A percentile compares a stretch with the other conserved stretches of the same genome.
These are phyloP conservation scores for Cadophora malorum DNA, from an alignment of 2,329 filamentous ascomycete species.

Conservation along the genomic window DNA sequence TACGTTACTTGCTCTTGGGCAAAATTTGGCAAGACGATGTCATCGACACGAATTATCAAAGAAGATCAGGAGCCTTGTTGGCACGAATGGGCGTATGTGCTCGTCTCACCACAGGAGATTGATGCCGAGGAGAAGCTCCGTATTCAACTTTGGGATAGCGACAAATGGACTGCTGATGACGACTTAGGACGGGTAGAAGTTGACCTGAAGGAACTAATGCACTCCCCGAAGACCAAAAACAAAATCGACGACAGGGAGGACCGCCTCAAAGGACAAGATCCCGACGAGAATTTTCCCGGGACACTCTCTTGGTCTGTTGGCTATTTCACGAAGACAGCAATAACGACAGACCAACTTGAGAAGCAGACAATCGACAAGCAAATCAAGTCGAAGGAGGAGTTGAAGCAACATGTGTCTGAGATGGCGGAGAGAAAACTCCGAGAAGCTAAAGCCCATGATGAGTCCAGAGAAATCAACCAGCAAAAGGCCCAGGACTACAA, in stretches of 20 bases:
- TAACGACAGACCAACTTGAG: slow-evolving; percentile 66
- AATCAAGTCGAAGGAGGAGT: slow-evolving; percentile 62
- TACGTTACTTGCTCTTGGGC: slow-evolving; percentile 79
- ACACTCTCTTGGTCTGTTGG: slow-evolving; percentile 73
- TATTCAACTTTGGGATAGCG: slow-evolving; percentile 78
- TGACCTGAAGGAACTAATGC: slow-evolving; percentile 70
- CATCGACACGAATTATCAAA: slow-evolving; percentile 68
- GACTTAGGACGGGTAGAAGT: slow-evolving; percentile 77
- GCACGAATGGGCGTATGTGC: slow-evolving; percentile 73
- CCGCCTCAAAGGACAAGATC: slow-evolving; percentile 68
- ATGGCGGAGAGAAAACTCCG: slow-evolving; percentile 67
- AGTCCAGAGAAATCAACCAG: slow-evolving; percentile 66
- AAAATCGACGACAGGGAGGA: slow-evolving; percentile 68
- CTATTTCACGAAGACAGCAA: slow-evolving; percentile 71
- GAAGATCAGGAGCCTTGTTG: slow-evolving; percentile 72
- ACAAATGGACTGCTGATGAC: slow-evolving; percentile 69
- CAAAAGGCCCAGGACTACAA: slow-evolving; percentile 72
- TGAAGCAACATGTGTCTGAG: slow-evolving; percentile 62
- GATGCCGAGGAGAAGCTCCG: slow-evolving; percentile 74
- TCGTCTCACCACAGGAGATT: slow-evolving; percentile 73
- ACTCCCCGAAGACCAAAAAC: slow-evolving; percentile 61
- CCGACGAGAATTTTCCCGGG: slow-evolving; percentile 72
- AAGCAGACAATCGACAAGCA: slow-evolving; percentile 65
- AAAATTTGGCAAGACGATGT: slow-evolving; percentile 75
- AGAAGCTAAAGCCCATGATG: slow-evolving; percentile 64